These are phyloP conservation scores for Papiliotrema fonsecae DNA, from an alignment of 1,284 basidiomycete genomes.

Conservation along the genomic window DNA sequence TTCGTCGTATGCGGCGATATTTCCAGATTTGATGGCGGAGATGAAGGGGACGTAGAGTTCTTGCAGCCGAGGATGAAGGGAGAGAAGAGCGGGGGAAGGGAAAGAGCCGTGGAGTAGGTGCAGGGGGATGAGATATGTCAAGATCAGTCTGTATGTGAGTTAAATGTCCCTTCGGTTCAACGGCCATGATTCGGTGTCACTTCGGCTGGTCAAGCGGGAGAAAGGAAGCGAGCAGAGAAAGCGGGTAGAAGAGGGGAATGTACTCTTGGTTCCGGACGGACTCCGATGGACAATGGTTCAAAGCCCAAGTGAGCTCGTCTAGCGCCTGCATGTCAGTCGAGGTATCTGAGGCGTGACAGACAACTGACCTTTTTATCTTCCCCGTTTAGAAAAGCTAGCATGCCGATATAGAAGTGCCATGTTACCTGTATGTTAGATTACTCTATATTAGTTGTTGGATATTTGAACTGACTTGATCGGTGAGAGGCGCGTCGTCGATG, in stretches of 20 bases:
- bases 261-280: conserved; percentile 75
- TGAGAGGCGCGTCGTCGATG: conserved; percentile 67
- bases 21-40: conserved; percentile 66
- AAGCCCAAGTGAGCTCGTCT: conserved; percentile 73
- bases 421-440: conserved; percentile 63
- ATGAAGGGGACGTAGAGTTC: conserved; percentile 77
- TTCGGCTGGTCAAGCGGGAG: too few species aligned
- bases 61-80: conserved; percentile 65
- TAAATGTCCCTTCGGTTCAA: too few species aligned
- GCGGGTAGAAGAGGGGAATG: conserved; percentile 31
- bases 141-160: conserved; percentile 62
- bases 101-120: conserved; percentile 79
- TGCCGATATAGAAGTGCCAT: conserved; percentile 87
- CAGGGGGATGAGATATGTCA: conserved; percentile 84
- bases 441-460: conserved; percentile 13
- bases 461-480: conserved; percentile 68
- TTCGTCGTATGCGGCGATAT: conserved; percentile 73
- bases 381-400: conserved; percentile 88
- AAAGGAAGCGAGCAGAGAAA: not conserved
- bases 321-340: conserved; percentile 58
- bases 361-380: conserved; percentile 68
- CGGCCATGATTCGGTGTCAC: too few species aligned
- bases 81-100: conserved; percentile 64
- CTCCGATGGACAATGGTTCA: conserved; percentile 67
- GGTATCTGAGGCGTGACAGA: not conserved